Conservation (phyloP, 108 stramenopile genomes). For the Cyclotella baltica region DNA sequence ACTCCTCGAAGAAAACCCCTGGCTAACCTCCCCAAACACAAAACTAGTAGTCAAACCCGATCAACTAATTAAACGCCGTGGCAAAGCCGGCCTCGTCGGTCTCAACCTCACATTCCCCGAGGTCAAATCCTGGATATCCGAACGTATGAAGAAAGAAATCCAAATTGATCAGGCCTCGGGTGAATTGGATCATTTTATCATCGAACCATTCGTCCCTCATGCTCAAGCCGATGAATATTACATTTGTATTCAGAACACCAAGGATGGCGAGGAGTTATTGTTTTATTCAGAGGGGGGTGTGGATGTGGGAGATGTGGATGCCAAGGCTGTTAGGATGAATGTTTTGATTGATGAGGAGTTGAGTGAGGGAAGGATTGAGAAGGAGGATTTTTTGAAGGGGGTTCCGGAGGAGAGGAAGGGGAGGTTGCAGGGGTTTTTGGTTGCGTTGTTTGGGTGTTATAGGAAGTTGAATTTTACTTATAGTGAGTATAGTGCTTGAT, state of each 20-base stretch:
- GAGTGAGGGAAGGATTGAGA: constrained; percentile 35
- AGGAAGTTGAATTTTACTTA: constrained; percentile 87
- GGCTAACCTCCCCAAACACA: constrained; percentile 54
- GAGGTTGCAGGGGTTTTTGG: constrained; percentile 68
- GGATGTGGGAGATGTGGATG: constrained; percentile 92
- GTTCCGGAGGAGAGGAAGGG: constrained; percentile 64
- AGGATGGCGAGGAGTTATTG: constrained; percentile 84
- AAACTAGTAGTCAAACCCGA: constrained; percentile 92
- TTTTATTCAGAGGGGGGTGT: constrained; percentile 91
- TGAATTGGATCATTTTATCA: constrained; percentile 81
- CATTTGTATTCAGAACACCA: constrained; percentile 84
- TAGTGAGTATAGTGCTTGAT: constrained; percentile 9
- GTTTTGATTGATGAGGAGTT: constrained; percentile 54
- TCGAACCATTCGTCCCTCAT: constrained; percentile 92
- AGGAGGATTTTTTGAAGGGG: constrained; percentile 50
- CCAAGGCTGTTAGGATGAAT: constrained; percentile 75
- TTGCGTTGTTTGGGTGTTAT: constrained; percentile 76
- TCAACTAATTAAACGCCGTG: constrained; percentile 92
- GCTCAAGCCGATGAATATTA: constrained; percentile 88
- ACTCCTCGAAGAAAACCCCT: constrained; percentile 65
- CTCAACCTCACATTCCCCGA: constrained; percentile 78
- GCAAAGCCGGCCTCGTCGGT: constrained; percentile 91
- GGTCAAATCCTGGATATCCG: constrained; percentile 79
- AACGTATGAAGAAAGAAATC: constrained; percentile 74
- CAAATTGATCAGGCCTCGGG: constrained; percentile 76